Evolutionary conservation across 805 yeast species (phyloP), one percentile per base, ranked within the genome.

Genomic region (Hyphopichia homilentoma): DNA sequence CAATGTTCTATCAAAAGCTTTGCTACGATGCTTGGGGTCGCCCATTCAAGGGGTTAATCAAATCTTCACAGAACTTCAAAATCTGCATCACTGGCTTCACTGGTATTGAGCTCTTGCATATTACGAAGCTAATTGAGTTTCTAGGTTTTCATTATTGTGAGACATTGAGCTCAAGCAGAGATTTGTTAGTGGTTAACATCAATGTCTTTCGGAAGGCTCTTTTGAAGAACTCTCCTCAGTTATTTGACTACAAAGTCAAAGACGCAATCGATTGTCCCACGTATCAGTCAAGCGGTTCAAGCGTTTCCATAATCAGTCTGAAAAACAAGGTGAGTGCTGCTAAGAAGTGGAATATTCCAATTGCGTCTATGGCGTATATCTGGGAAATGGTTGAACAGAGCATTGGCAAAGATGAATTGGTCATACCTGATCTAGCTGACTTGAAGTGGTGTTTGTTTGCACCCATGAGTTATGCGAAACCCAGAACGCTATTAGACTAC

Each of bases 41-140:
- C 32, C 85, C 84, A 2, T 61, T 73, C 30, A 56, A 27, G 35
- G 65, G 68, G 5, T 39, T 60, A 7, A 43, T 50, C 9, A 40
- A 41, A 21, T 48, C 57, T 35, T 40, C 34, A 4, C 44, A 34
- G 14, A 43, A 44, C 25, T 58, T 52, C 39, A 48, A 48, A 30
- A 61, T 82, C 4, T 68, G 82, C 39, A 65, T 82, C 3, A 74
- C 86, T 3, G 95, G 95, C 3, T 86, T 81, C 52, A 70, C 78
- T 14, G 95, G 94, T 0, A 77, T 84, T 17, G 94, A 86, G 54
- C 58, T 77, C 12, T 58, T 84, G 25, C 95, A 86, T 56, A 50
- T 83, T 8, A 76, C 73, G 6, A 82, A 83, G 48, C 65, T 90
- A 27, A 65, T 86, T 6, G 47, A 61, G 13, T 49, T 70, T 18